Base-by-base conservation (phyloP, 805 yeast genomes). In the Schwanniomyces pseudopolymorphus region DNA sequence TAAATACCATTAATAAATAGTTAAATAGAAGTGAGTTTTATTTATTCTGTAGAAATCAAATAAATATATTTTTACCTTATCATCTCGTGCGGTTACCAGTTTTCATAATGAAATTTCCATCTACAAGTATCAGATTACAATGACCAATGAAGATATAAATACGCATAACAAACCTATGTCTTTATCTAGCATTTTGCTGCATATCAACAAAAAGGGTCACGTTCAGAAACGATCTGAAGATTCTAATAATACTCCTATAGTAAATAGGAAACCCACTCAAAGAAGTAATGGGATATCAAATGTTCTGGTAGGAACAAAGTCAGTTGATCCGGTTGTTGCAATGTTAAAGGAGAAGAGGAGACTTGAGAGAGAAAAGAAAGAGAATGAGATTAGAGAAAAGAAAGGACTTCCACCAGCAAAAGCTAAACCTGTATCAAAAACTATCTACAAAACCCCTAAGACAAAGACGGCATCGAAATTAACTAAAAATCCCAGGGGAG, bases 311-410 rank as follows among this genome's bases (percentile, higher is more conserved):
- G 13, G 19, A 14, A 14, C 13, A 11, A 45, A 72, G 43, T 60
- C 66, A 19, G 70, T 76, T 4, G 92, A 86, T 58, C 89, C 91
- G 0, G 89, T 89, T 3, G 88, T 86, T 7, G 81, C 80, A 31
- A 64, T 85, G 47, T 66, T 86, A 33, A 86, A 86, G 53, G 90
- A 84, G 47, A 80, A 83, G 2, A 69, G 92, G 58, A 69, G 80
- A 49, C 64, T 71, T 36, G 89, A 86, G 51, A 71, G 66, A 33
- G 78, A 78, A 31, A 69, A 69, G 37, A 62, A 69, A 44, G 70
- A 69, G 40, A 56, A 58, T 26, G 70, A 71, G 46, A 55, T 55
- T 27, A 57, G 67, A 40, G 63, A 55, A 41, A 66, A 64, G 51
- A 68, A 62, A 51, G 74, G 75, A 4, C 44, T 64, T 6, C 49